phyloP scores from a whole-genome alignment of 495 filamentous ascomycete genomes.

The Neurospora sp. region DNA sequence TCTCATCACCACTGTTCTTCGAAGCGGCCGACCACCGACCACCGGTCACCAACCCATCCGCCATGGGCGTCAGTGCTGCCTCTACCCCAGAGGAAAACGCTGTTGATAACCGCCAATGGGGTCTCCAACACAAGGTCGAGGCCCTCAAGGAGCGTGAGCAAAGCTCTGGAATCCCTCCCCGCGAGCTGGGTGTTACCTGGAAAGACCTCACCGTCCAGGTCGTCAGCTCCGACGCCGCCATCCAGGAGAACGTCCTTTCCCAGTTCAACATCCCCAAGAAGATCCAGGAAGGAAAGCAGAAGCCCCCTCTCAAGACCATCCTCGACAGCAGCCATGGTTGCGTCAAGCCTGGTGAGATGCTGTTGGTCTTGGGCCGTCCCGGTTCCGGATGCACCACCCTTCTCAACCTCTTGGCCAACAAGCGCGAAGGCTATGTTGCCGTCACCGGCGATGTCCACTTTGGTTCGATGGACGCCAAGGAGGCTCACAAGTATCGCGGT shows the following conservation, averaged over 20 bases:
- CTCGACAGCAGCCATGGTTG: conserved; percentile 42
- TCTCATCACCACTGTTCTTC: neutral
- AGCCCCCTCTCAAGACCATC: conserved; percentile 49
- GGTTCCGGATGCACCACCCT: conserved; percentile 72
- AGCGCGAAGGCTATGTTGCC: conserved; percentile 55
- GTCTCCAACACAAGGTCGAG: conserved; percentile 36
- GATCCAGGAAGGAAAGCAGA: conserved; percentile 33
- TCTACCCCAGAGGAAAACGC: neutral
- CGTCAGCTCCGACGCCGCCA: conserved; percentile 26
- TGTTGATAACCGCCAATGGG: conserved; percentile 17
- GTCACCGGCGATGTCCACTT: conserved; percentile 62
- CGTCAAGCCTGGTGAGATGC: conserved; percentile 63
- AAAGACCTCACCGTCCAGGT: conserved; percentile 51
- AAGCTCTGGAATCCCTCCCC: conserved; percentile 36
- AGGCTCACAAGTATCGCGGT: conserved; percentile 49
- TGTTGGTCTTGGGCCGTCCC: conserved; percentile 69
- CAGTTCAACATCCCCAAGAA: conserved; percentile 45
- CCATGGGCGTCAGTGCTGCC: neutral
- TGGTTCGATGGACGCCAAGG: conserved; percentile 44
- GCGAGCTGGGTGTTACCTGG: conserved; percentile 50
- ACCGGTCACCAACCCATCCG: neutral
- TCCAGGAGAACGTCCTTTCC: conserved; percentile 38
- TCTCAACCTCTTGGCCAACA: conserved; percentile 67
- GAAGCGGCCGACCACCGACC: neutral
- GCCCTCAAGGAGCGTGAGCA: conserved; percentile 35